Evolutionary conservation across 2,329 filamentous ascomycete species (phyloP), one percentile per base, ranked within the genome.

Genomic region (Colletotrichum spinosum): DNA sequence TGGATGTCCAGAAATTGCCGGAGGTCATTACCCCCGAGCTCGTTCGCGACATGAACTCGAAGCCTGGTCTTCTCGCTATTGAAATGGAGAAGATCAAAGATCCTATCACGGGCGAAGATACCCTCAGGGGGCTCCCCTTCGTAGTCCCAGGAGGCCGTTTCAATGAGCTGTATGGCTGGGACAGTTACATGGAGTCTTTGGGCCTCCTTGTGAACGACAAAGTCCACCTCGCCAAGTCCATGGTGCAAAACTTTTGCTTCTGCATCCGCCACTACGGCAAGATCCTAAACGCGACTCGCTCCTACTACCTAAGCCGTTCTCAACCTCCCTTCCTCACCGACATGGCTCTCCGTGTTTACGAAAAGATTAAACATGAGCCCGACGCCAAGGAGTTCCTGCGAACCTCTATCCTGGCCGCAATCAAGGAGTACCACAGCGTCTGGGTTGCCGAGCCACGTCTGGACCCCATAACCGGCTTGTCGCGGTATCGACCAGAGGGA

Each of bases 101-200:
- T 72, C 86, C 87, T 5, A 81, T 81, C 33, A 92, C 91, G 3
- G 90, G 90, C 44, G 84, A 92, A 75, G 88, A 87, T 67, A 91
- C 91, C 4, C 81, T 97, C 45, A 85, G 86, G 41, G 96, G 96
- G 3, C 84, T 97, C 64, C 95, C 96, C 0, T 99, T 98, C 72
- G 94, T 98, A n/a, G 96, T 99, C 3, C 96, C 96, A 0, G 96
- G 96, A 65, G 96, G 96, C 33, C 89, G 96, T 37, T 99, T 99
- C 88, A 99, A 99, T 78, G 96, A 99, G 78, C 81, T 99, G 25
- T 99, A 99, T 76, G 95, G 95, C 51, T 99, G 96, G 96, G 96
- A 99, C 79, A 97, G 94, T 76, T 99, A 98, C 82, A 98, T 99
- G 94, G 93, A 95, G 77, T 96, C 95, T 6, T 84, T 98, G 3